Percentiles rank a stretch among this genome's conserved stretches.
Conservation (phyloP, 768 basidiomycete species). For the Mycena floridula region DNA sequence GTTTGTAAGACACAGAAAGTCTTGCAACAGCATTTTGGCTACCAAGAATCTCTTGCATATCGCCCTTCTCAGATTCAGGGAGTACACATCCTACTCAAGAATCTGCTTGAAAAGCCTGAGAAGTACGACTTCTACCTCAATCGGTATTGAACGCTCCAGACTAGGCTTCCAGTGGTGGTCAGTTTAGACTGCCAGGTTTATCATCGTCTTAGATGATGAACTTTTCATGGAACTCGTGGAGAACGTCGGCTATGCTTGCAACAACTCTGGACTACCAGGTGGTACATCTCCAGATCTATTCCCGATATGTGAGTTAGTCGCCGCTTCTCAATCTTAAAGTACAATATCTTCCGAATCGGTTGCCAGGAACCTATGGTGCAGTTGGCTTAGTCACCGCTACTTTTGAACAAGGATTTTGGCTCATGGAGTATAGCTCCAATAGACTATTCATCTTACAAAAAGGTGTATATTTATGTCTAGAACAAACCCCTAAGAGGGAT, state of each 20-base stretch:
- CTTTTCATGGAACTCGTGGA: constrained; percentile 23
- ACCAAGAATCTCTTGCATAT: constrained; percentile 12
- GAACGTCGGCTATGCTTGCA: constrained; percentile 9
- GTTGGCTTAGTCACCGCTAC: neutral
- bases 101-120: constrained; percentile 19
- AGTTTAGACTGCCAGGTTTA: neutral
- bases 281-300: constrained; percentile 16
- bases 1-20: constrained; percentile 18
- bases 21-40: constrained; percentile 20
- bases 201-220: constrained; percentile 26
- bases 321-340: constrained; percentile 12
- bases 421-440: neutral
- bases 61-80: constrained; percentile 16
- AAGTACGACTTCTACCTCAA: constrained; percentile 18
- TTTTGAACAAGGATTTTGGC: neutral
- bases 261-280: constrained; percentile 7
- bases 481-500: neutral
- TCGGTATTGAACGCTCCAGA: constrained; percentile 13
- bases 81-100: constrained; percentile 22
- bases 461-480: neutral
- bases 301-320: constrained; percentile 18
- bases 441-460: neutral
- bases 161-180: neutral
- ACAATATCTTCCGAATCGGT: constrained; percentile 23
- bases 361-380: constrained; percentile 1